phyloP scores from a whole-genome alignment of 2,329 filamentous ascomycete species.

The Paramyrothecium sp. region DNA sequence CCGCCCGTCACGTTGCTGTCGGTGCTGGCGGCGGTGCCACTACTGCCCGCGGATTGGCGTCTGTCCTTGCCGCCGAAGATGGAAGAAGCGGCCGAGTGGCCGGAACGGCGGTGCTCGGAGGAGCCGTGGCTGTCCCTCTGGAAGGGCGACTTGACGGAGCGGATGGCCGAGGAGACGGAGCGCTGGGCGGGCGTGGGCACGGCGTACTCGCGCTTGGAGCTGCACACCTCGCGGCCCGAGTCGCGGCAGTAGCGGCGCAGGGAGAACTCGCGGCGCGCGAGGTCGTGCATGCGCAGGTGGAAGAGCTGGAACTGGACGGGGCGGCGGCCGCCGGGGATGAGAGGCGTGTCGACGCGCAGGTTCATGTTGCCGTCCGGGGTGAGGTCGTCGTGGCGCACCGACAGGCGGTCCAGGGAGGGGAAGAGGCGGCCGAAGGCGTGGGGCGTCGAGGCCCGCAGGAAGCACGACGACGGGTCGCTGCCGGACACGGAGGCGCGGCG shows the following conservation, averaged over 20 bases:
- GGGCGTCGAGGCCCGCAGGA: slow-evolving; percentile 74
- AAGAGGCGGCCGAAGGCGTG: slow-evolving; percentile 82
- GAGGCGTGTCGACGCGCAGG: slow-evolving; percentile 74
- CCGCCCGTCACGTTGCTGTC: background rate
- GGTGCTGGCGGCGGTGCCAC: slow-evolving; percentile 7
- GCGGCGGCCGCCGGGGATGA: slow-evolving; percentile 59
- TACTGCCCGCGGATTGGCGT: slow-evolving; percentile 14
- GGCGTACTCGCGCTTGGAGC: slow-evolving; percentile 68
- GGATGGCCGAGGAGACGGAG: slow-evolving; percentile 49
- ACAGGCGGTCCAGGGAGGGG: slow-evolving; percentile 76
- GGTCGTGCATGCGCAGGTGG: slow-evolving; percentile 91
- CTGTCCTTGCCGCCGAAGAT: slow-evolving; percentile 14
- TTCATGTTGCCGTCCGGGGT: slow-evolving; percentile 97
- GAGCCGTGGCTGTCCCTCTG: background rate
- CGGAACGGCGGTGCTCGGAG: slow-evolving; percentile 18
- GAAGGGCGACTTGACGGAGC: slow-evolving; percentile 37
- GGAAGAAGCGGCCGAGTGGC: slow-evolving; percentile 15
- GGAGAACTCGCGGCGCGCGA: slow-evolving; percentile 83
- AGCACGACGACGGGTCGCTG: slow-evolving; percentile 40
- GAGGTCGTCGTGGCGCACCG: slow-evolving; percentile 86
- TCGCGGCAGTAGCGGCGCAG: slow-evolving; percentile 88
- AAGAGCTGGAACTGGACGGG: slow-evolving; percentile 76
- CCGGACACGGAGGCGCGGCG: slow-evolving; percentile 53
- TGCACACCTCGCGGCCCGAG: slow-evolving; percentile 90
- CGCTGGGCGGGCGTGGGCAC: slow-evolving; percentile 37